phyloP scores from a whole-genome alignment of 2,329 filamentous ascomycete species.

The Ustilaginoidea virens region DNA sequence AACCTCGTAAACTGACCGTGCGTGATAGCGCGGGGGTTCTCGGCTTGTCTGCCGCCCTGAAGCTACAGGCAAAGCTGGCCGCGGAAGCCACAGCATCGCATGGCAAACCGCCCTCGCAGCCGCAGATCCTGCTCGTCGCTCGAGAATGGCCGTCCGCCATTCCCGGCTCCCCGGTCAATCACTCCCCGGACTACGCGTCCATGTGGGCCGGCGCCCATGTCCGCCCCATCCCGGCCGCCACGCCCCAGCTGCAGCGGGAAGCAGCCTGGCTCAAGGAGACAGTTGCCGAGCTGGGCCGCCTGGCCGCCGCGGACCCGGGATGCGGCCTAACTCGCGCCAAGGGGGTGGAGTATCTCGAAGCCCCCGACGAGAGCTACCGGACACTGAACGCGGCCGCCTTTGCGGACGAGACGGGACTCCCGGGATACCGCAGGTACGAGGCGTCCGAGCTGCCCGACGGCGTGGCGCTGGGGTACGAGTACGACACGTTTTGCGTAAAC shows the following conservation, averaged over 20 bases:
- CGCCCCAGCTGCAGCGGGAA: slow-evolving; percentile 16
- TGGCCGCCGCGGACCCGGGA: slow-evolving; percentile 11
- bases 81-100: not conserved
- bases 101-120: not conserved
- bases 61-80: slow-evolving; percentile 19
- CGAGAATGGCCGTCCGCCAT: slow-evolving; percentile 20
- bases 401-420: slow-evolving; percentile 12
- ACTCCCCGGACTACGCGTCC: slow-evolving; percentile 32
- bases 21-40: slow-evolving; percentile 41
- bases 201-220: slow-evolving; percentile 44
- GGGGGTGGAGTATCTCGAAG: slow-evolving; percentile 37
- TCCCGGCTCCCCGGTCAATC: slow-evolving; percentile 13
- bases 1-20: too few relatives aligned
- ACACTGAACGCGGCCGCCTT: slow-evolving; percentile 14
- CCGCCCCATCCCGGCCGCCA: slow-evolving; percentile 28
- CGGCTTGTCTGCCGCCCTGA: slow-evolving; percentile 32
- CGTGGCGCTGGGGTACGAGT: slow-evolving; percentile 31
- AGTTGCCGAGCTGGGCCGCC: slow-evolving; percentile 10
- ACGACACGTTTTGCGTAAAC: slow-evolving; percentile 39
- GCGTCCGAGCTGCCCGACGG: slow-evolving; percentile 23
- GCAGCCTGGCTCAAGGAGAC: slow-evolving; percentile 17
- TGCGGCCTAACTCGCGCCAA: slow-evolving; percentile 32
- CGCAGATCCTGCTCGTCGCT: slow-evolving; percentile 13
- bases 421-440: slow-evolving; percentile 13
- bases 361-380: slow-evolving; percentile 22